Conservation (phyloP, 371 early-diverging fungal genomes). For the Sporodiniella umbellata region DNA sequence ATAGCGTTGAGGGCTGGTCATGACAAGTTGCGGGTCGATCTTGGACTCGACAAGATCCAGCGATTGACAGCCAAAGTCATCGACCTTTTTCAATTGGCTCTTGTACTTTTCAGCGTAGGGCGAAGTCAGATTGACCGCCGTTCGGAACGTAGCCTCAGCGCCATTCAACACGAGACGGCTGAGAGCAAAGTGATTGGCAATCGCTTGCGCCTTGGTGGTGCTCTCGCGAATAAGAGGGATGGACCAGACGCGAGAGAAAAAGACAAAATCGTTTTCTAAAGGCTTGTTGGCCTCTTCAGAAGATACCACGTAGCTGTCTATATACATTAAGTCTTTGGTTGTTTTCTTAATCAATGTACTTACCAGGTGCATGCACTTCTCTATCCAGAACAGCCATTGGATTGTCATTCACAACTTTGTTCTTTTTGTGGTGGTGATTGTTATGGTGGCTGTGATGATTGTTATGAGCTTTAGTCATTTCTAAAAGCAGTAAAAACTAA, state of each 20-base stretch:
- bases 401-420: constrained; percentile 1
- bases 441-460: background rate
- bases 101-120: constrained; percentile 48
- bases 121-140: constrained; percentile 42
- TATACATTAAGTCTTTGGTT: no score
- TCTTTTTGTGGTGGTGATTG: background rate
- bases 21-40: constrained; percentile 56
- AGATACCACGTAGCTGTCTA: constrained; percentile 9
- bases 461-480: constrained; percentile 8
- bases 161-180: constrained; percentile 52
- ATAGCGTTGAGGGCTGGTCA: constrained; percentile 35
- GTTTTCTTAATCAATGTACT: no score
- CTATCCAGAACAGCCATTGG: constrained; percentile 16
- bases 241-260: constrained; percentile 49
- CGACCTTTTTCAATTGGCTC: constrained; percentile 48
- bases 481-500: background rate
- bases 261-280: constrained; percentile 8
- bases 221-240: constrained; percentile 62
- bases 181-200: constrained; percentile 53
- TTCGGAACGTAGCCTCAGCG: constrained; percentile 41
- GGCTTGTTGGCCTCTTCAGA: constrained; percentile 20
- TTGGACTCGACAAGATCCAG: constrained; percentile 58
- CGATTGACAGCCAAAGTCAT: constrained; percentile 59
- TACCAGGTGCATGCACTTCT: constrained; percentile 18
- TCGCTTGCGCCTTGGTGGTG: constrained; percentile 44